Base-by-base conservation (phyloP, 2,329 filamentous ascomycete species). In the Lasiodiplodia hormozganensis region DNA sequence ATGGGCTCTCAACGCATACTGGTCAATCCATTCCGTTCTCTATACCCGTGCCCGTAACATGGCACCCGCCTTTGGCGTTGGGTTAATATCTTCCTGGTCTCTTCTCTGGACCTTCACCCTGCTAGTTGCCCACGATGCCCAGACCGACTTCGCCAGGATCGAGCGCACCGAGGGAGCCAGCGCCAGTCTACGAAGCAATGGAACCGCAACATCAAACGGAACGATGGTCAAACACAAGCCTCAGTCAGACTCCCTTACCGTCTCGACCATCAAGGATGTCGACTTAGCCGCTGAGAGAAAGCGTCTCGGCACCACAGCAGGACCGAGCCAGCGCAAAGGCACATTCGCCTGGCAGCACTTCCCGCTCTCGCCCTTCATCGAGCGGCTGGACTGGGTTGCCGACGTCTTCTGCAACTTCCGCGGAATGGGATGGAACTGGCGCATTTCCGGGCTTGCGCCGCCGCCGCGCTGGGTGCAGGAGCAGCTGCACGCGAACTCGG, bases 341-440 rank as follows among this genome's bases (percentile, higher is more conserved):
- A 74, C 74, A 28, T 82, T 85, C 36, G 76, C 78, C 70, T 89
- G 87, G 87, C 85, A 89, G 70, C 71, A 81, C 2, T 88, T 86
- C 71, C 86, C 87, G 0, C 49, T 72, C 4, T 70, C 71, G 3
- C 76, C 82, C 2, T 82, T 88, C 49, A 73, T 77, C 25, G 84
- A 88, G 70, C 85, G 87, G 18, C 71, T 89, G 21, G 84, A 88
- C 68, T 90, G 88, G 87, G 81, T 85, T 3, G 71, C 83, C 12
- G 87, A 89, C 68, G 75, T 89, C 47, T 82, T 88, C 70, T 83
- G 82, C 74, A 88, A 84, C 73, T 87, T 89, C 72, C 82, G 88
- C 57, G 88, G 88, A 11, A 82, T 85, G 40, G 85, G 86, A 70
- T 90, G 88, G 88, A 87, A 84, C 72, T 88, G 86, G 82, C 82